Conservation (phyloP, 768 basidiomycete species). For the Psilocybe cyanescens region DNA sequence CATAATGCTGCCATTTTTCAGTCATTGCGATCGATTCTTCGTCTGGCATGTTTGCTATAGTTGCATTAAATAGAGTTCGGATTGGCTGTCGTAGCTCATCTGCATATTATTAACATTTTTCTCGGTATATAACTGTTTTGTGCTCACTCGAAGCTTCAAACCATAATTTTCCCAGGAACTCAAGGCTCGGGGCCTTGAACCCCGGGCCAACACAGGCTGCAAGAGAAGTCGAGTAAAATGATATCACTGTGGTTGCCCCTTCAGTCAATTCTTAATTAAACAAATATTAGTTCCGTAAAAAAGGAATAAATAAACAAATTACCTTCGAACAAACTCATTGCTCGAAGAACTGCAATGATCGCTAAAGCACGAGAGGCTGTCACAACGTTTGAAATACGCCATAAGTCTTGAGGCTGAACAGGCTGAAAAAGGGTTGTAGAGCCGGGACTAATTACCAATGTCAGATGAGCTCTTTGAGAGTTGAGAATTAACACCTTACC, state of each 20-base stretch:
- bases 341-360: slow-evolving; percentile 68
- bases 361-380: slow-evolving; percentile 74
- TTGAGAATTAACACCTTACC: slow-evolving; percentile 37
- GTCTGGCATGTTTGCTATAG: slow-evolving; percentile 68
- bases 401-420: slow-evolving; percentile 45
- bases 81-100: slow-evolving; percentile 81
- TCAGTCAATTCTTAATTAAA: slow-evolving; percentile 63
- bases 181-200: slow-evolving; percentile 72
- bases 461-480: not conserved
- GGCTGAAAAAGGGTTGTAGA: slow-evolving; percentile 46
- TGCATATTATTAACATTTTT: slow-evolving; percentile 26
- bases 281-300: slow-evolving; percentile 2
- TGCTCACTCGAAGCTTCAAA: slow-evolving; percentile 71
- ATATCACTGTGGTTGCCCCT: slow-evolving; percentile 71
- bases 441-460: slow-evolving; percentile 32
- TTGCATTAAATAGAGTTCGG: slow-evolving; percentile 77
- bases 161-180: slow-evolving; percentile 76
- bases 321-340: slow-evolving; percentile 79
- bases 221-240: slow-evolving; percentile 81
- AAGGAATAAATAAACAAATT: not conserved
- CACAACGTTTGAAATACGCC: slow-evolving; percentile 74
- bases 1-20: slow-evolving; percentile 64
- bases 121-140: not conserved
- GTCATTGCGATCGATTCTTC: slow-evolving; percentile 61
- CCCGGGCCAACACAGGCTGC: slow-evolving; percentile 57